Evolutionary conservation across 306 rosid species (phyloP).

Genomic region (Potentilla sterilis): DNA sequence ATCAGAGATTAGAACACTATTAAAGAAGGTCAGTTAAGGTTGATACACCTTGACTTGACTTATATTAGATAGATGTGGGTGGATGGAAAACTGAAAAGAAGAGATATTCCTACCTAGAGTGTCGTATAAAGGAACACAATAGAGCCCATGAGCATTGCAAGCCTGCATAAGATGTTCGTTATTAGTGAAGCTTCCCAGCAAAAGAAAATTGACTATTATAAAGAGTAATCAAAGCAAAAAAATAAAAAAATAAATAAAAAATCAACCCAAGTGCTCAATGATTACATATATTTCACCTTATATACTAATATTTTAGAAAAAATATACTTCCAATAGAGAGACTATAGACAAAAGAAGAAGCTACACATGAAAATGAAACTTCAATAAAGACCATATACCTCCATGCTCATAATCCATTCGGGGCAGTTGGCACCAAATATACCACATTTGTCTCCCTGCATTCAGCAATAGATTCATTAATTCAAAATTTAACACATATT

Average conservation of each 20-base stretch:
- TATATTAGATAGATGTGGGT: neutral
- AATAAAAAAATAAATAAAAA: neutral
- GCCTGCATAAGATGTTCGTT: conserved; percentile 60
- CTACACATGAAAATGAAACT: conserved; percentile 14
- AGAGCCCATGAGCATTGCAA: conserved; percentile 93
- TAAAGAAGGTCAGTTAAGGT: neutral
- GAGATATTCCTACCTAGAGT: conserved; percentile 66
- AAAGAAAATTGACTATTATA: conserved; percentile 13
- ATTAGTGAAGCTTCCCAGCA: conserved; percentile 21
- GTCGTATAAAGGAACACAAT: conserved; percentile 92
- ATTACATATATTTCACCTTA: neutral
- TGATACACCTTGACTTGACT: neutral
- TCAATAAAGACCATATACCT: conserved; percentile 44
- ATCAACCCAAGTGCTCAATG: neutral
- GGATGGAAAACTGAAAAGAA: conserved; percentile 20
- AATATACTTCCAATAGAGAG: neutral
- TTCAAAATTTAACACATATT: neutral
- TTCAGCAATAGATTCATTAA: conserved; percentile 26
- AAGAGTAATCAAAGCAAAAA: conserved; percentile 4
- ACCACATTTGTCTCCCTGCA: conserved; percentile 83
- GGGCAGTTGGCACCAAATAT: conserved; percentile 77
- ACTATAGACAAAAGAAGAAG: neutral
- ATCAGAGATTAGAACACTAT: conserved; percentile 27
- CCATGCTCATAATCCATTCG: conserved; percentile 95
- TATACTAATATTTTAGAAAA: neutral